Percentiles rank a stretch among this genome's conserved stretches.
Conservation (phyloP, 139 green algal species). For the Yamagishiella unicocca region DNA sequence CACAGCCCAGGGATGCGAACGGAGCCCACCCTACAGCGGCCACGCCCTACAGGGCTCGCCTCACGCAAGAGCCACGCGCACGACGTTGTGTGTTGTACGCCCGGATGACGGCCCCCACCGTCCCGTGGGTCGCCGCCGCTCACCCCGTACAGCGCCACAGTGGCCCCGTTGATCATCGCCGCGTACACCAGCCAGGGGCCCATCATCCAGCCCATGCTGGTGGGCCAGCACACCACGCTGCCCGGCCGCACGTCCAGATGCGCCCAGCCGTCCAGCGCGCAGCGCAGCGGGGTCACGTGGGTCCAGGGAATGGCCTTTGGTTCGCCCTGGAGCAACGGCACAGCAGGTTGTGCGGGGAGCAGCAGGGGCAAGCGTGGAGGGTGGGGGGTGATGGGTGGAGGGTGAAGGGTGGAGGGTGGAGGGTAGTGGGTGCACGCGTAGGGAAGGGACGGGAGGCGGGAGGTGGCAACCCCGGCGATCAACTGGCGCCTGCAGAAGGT, state of each 20-base stretch:
- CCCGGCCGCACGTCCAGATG: conserved; percentile 61
- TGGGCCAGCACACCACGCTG: conserved; percentile 91
- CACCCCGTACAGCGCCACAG: conserved; percentile 88
- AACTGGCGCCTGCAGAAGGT: too few species aligned
- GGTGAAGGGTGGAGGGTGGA: background rate
- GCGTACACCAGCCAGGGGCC: conserved; percentile 94
- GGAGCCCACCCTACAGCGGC: too few species aligned
- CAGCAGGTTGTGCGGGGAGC: too few species aligned
- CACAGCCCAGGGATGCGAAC: too few species aligned
- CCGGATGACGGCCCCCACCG: too few species aligned
- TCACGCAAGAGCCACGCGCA: too few species aligned
- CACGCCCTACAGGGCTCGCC: too few species aligned
- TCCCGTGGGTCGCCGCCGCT: too few species aligned
- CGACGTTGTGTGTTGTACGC: too few species aligned
- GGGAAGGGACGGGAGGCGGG: background rate
- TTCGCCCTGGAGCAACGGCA: conserved; percentile 84
- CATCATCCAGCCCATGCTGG: conserved; percentile 97
- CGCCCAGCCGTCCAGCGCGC: conserved; percentile 80
- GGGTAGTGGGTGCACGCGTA: background rate
- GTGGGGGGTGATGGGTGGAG: background rate
- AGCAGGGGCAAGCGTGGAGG: background rate
- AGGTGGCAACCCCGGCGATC: too few species aligned
- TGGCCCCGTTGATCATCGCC: conserved; percentile 85
- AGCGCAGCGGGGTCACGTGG: conserved; percentile 86
- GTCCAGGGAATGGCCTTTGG: conserved; percentile 97